A percentile compares a stretch with the other conserved stretches of the same genome.
phyloP scores from a whole-genome alignment of 345 rosid genomes.

The Camelina neglecta region DNA sequence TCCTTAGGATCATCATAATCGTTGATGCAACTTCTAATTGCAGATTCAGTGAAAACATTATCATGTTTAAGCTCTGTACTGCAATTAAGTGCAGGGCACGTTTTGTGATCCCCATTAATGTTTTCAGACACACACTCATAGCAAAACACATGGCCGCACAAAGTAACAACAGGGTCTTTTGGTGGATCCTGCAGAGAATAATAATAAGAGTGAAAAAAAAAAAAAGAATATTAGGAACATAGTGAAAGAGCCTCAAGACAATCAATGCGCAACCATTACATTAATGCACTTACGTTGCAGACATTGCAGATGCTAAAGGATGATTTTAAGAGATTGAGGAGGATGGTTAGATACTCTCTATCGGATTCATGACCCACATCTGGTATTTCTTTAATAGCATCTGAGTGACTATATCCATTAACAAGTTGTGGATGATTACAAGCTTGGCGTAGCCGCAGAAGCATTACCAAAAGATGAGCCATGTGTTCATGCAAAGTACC shows the following conservation, averaged over 20 bases:
- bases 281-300: slow-evolving; percentile 63
- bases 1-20: slow-evolving; percentile 35
- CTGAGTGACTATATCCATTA: slow-evolving; percentile 17
- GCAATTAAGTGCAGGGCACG: slow-evolving; percentile 67
- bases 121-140: slow-evolving; percentile 72
- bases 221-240: neutral
- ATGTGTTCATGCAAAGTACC: slow-evolving; percentile 79
- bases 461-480: slow-evolving; percentile 85
- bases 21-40: slow-evolving; percentile 57
- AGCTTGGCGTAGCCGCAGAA: slow-evolving; percentile 93
- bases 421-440: slow-evolving; percentile 90
- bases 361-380: slow-evolving; percentile 23
- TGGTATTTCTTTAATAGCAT: neutral
- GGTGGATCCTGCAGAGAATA: slow-evolving; percentile 70
- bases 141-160: slow-evolving; percentile 89
- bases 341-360: slow-evolving; percentile 41
- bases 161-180: slow-evolving; percentile 75
- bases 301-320: slow-evolving; percentile 57
- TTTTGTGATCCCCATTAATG: slow-evolving; percentile 67
- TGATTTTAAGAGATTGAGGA: slow-evolving; percentile 55
- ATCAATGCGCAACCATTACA: neutral
- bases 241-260: neutral
- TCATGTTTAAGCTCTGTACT: slow-evolving; percentile 59
- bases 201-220: neutral
- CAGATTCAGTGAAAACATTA: slow-evolving; percentile 67